Evolutionary conservation across 176 grass and related monocot genomes (phyloP).

Genomic region (Cenchrus purpureus): DNA sequence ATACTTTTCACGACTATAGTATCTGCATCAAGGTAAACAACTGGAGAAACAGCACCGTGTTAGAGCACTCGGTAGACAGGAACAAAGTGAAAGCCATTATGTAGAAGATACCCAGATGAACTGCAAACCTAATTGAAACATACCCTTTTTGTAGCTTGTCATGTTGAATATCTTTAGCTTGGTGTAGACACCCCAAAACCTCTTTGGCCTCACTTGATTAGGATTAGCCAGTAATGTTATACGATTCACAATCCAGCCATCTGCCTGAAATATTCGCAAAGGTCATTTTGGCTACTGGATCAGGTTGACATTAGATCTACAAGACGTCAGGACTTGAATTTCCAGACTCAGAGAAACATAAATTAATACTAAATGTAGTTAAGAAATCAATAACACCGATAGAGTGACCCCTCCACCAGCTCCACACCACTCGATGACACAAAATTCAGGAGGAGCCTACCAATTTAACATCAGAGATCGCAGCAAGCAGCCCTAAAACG

Average conservation of each 20-base stretch:
- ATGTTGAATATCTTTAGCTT: constrained; percentile 96
- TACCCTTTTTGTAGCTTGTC: constrained; percentile 86
- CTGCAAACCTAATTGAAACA: not conserved
- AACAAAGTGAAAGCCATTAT: not conserved
- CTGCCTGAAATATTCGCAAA: constrained; percentile 61
- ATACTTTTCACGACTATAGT: constrained; percentile 95
- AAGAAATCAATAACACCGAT: not conserved
- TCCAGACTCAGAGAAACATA: not conserved
- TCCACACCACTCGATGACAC: not conserved
- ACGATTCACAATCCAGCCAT: constrained; percentile 82
- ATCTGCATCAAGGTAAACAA: constrained; percentile 93
- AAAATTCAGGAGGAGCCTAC: not conserved
- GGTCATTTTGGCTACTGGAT: not conserved
- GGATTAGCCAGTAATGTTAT: constrained; percentile 89
- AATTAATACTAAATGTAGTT: not conserved
- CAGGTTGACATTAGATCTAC: not conserved
- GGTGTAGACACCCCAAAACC: constrained; percentile 97
- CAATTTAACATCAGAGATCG: constrained; percentile 5
- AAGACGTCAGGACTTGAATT: not conserved
- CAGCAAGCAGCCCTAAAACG: not conserved
- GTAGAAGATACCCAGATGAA: not conserved
- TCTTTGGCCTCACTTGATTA: constrained; percentile 78
- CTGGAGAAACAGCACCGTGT: constrained; percentile 40
- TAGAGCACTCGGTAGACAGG: not conserved
- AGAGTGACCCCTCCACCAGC: not conserved